Evolutionary conservation across 768 basidiomycete species (phyloP).

Genomic region (Psilocybe sp.): DNA sequence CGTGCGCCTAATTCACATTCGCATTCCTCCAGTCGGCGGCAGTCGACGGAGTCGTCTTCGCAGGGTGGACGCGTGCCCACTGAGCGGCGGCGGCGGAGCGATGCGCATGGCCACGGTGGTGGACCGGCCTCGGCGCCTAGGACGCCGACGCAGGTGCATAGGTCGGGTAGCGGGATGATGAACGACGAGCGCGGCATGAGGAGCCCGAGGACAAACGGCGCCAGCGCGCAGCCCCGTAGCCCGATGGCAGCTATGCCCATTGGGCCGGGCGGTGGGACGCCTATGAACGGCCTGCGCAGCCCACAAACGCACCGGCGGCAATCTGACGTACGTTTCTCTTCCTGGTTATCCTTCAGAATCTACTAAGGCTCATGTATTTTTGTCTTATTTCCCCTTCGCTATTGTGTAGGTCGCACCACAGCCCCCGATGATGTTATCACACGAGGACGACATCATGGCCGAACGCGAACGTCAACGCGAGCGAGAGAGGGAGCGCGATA

Average conservation of each 20-base stretch:
- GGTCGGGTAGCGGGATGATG: background rate
- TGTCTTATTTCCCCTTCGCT: too few relatives aligned
- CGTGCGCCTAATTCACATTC: background rate
- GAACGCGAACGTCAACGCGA: background rate
- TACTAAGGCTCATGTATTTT: too few relatives aligned
- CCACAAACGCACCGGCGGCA: background rate
- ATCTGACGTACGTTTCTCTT: background rate
- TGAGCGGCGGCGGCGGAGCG: conserved; percentile 1
- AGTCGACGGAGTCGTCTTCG: conserved; percentile 3
- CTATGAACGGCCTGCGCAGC: background rate
- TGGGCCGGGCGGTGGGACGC: background rate
- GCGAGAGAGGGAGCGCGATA: too few relatives aligned
- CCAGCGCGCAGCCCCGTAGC: background rate
- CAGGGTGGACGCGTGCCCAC: background rate
- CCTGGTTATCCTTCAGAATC: background rate
- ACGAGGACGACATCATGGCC: background rate
- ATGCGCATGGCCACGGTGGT: background rate
- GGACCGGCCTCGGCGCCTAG: background rate
- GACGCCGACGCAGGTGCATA: conserved; percentile 1
- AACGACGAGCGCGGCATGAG: conserved; percentile 1
- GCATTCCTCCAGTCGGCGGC: background rate
- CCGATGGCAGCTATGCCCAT: too few relatives aligned
- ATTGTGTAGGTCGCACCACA: background rate
- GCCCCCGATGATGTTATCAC: background rate
- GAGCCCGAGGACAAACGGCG: conserved; percentile 4